Base-by-base conservation (phyloP, 2,329 filamentous ascomycete species). In the Fusarium sp. region DNA sequence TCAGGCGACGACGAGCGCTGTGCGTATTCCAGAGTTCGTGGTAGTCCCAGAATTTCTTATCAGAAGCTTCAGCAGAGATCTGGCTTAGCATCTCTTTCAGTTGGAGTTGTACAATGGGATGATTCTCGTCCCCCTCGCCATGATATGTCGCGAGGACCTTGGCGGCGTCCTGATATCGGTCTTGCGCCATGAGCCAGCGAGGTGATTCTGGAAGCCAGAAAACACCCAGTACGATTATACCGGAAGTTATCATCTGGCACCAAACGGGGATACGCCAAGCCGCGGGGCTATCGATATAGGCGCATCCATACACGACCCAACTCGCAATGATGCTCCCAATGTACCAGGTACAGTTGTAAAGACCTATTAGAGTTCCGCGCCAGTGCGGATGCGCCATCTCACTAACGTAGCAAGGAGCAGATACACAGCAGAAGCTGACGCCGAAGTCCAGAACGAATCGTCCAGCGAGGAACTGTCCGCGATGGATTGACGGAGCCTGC, bases 11-110 rank as follows among this genome's bases (percentile, higher is more conserved):
- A 20, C 83, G 79, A 3, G 83, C 82, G 4, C 81, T 80, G 53
- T 80, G 80, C 11, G 79, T 84, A 72, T 84, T 84, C 79, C 84
- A 85, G 3, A 87, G 80, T 60, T 84, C 84, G 44, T 80, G 78
- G 70, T 87, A 87, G 72, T 87, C 85, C 82, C 84, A 87, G 83
- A 84, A 87, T 55, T 80, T 79, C 77, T 86, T 86, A 63, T 86
- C 85, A 5, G 83, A 83, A 10, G 82, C 84, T 47, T 85, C 81
- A 13, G 78, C 78, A 20, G 82, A 80, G 54, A 83, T 83, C 56
- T 82, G 80, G 23, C 74, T 73, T n/a, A 80, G 73, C 77, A 85
- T 82, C 64, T 87, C 84, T 68, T 83, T 80, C 64, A 86, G 80
- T 71, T 87, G 83, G 6, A 87, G 80, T 69, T 82, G 79, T 4